Conservation (phyloP, 208 protist species). For the Leishmania turanica region DNA sequence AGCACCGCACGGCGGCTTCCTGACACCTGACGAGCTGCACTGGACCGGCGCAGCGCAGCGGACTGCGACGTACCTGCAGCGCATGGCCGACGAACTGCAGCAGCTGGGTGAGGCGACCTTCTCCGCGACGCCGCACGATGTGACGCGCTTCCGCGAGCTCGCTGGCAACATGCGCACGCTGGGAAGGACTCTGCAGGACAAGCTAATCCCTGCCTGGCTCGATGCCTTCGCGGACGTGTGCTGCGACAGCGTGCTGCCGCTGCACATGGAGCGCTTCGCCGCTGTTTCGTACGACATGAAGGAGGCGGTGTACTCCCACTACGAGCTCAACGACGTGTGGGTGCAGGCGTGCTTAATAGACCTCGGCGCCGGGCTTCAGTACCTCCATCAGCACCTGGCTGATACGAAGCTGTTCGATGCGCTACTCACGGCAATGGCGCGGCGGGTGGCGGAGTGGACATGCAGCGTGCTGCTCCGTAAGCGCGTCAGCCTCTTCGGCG, state of each 20-base stretch:
- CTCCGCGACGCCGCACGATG: slow-evolving; percentile 28
- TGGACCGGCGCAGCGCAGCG: slow-evolving; percentile 59
- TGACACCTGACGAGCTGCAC: slow-evolving; percentile 49
- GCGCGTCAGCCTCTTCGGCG: slow-evolving; percentile 63
- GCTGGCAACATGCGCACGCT: slow-evolving; percentile 54
- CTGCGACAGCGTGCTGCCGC: slow-evolving; percentile 40
- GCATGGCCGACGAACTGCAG: slow-evolving; percentile 65
- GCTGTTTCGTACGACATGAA: slow-evolving; percentile 63
- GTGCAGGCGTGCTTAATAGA: slow-evolving; percentile 65
- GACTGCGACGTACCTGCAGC: slow-evolving; percentile 48
- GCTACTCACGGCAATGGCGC: slow-evolving; percentile 51
- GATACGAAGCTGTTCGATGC: slow-evolving; percentile 51
- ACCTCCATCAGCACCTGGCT: slow-evolving; percentile 35
- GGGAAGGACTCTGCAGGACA: slow-evolving; percentile 22
- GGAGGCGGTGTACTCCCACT: slow-evolving; percentile 80
- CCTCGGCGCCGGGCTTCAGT: slow-evolving; percentile 37
- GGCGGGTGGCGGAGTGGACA: slow-evolving; percentile 26
- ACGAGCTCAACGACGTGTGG: slow-evolving; percentile 86
- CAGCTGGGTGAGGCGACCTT: slow-evolving; percentile 32
- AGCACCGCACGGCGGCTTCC: slow-evolving; percentile 20
- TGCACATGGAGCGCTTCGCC: slow-evolving; percentile 62
- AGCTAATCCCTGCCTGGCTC: slow-evolving; percentile 21
- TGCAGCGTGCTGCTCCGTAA: slow-evolving; percentile 55
- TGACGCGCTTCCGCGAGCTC: slow-evolving; percentile 71
- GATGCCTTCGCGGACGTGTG: slow-evolving; percentile 28